A percentile compares a stretch with the other conserved stretches of the same genome.
These are phyloP conservation scores for Ceriops tagal DNA, from an alignment of 345 rosid species.

Conservation along the genomic window DNA sequence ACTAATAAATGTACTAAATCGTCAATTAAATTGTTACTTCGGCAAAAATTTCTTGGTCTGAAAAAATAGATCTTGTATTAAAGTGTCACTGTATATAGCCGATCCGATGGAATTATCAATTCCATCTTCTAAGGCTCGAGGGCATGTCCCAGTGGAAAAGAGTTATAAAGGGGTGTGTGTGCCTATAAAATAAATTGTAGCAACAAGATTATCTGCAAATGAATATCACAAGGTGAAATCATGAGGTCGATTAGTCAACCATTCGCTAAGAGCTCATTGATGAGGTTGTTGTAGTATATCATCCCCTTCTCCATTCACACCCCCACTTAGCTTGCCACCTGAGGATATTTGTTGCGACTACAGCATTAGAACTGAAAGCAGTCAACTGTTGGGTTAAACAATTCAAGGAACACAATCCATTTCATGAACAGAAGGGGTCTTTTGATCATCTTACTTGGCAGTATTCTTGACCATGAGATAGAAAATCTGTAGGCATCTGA, in stretches of 20 bases:
- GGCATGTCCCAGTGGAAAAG: conserved; percentile 97
- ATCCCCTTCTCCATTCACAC: conserved; percentile 21
- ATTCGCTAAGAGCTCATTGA: conserved; percentile 25
- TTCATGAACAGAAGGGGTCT: too few species aligned
- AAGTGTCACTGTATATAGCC: too few species aligned
- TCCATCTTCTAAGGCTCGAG: conserved; percentile 41
- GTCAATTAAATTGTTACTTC: too few species aligned
- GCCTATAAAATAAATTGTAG: conserved; percentile 28
- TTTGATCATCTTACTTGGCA: conserved; percentile 22
- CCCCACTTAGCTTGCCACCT: conserved; percentile 22
- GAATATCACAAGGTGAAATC: neutral
- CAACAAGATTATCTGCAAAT: too few species aligned
- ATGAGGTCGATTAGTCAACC: conserved; percentile 1
- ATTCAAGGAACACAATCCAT: neutral
- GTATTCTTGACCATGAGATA: conserved; percentile 35
- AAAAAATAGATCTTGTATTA: too few species aligned
- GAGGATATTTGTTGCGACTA: neutral
- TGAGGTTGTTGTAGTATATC: conserved; percentile 23
- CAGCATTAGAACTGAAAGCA: neutral
- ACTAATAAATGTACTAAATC: too few species aligned
- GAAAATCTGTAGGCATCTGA: conserved; percentile 26
- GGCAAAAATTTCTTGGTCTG: too few species aligned
- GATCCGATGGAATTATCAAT: too few species aligned
- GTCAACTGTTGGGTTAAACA: neutral
- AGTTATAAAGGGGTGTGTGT: conserved; percentile 58